Base-by-base conservation (phyloP, 805 yeast genomes). In the Pichia phayaonensis region DNA sequence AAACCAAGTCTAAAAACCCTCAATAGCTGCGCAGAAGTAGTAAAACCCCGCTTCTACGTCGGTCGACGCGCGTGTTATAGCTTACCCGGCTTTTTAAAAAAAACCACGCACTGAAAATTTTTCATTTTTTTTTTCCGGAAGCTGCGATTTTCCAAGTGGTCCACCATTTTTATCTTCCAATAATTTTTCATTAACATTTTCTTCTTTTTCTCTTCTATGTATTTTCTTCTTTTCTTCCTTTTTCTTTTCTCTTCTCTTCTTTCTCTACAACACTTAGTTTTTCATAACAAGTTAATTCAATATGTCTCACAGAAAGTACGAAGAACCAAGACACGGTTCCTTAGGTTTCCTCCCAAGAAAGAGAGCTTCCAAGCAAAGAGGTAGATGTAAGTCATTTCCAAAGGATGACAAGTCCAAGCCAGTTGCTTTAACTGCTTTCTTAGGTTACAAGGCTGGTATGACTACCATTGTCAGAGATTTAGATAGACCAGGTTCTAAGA, bases 301-400 rank as follows among this genome's bases (percentile, higher is more conserved):
- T 58, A 94, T 94, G 99, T 94, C 99, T 76, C 99, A 94, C 94
- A 89, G 99, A 86, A 94, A 94, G 86, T 94, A 73, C 94, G 98
- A 94, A 88, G 95, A 94, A 69, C 99, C 99, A 83, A 90, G 99
- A 83, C 98, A 94, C 90, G 99, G 99, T 79, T 92, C 96, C 76
- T 82, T 94, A 75, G 99, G 98, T 73, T 94, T 90, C 96, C 82
- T 86, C 70, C 99, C 99, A 86, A 90, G 97, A 84, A 94, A 94
- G 97, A 90, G 99, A 84, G 90, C 98, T 73, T 84, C 95, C 76
- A 81, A 86, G 73, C 94, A 89, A 81, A 88, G 96, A 83, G 99
- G 97, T 79, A 90, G 88, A 82, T 94, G 90, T 73, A 92, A 90
- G 89, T 81, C 99, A 59, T 94, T 92, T 96, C 99, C 99, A 74